Evolutionary conservation across 2,329 filamentous ascomycete genomes (phyloP), one percentile per base, ranked within the genome.

Genomic region (Ambrosiella cleistominuta): DNA sequence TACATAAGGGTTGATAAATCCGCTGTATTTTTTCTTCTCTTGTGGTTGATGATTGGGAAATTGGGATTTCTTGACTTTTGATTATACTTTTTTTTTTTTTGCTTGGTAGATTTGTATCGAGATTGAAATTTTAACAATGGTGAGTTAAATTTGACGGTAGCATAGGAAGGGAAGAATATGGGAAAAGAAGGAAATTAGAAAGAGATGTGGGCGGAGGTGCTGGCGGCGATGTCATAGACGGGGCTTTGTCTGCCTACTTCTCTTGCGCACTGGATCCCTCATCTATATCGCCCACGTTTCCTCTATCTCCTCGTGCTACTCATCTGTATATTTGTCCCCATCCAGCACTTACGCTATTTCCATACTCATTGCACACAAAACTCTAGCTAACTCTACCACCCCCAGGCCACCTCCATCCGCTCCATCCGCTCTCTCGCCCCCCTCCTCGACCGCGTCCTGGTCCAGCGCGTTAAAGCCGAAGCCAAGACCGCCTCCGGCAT

Each of bases 381-480:
- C 12, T n/a, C 50, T 36, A 17, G 38, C n/a, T 49, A 57, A 36
- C 55, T 49, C n/a, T 15, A 13, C 36, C n/a, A 38, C 44, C 38
- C 35, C 45, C 35, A 38, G 27, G 73, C 80, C 65, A 83, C 81
- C 69, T 80, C 90, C 64, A 81, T 97, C 76, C 93, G 91, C 73
- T 94, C 86, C 71, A 90, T 98, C 82, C 93, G 91, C 75, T 83
- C 84, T 68, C 90, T 98, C 67, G 86, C 85, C 61, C 93, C 93
- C 63, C 90, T 98, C 65, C 84, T 98, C 74, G 93, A 98, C 82
- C 91, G 93, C 67, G 89, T 98, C 66, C 85, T 98, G 64, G 88
- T 98, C 66, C 93, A 98, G 83, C 88, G 93, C 74, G 75, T 96
- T 76, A 97, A 97, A 79, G 87, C 91, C 68, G 91, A 97, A 75